These are phyloP conservation scores for Stylosanthes scabra DNA, from an alignment of 331 rosid genomes.

Conservation along the genomic window DNA sequence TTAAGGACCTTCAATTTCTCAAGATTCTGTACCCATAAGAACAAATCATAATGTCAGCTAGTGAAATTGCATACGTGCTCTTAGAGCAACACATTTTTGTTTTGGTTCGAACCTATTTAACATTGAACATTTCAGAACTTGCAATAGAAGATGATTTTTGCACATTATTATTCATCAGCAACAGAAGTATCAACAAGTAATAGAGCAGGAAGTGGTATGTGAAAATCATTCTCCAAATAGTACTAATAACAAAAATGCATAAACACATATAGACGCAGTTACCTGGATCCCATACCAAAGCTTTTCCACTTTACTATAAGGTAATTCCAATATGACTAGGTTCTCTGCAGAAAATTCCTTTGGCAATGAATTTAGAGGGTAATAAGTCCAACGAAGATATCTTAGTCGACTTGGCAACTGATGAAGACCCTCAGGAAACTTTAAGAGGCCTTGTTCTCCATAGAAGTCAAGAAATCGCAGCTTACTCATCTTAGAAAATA, in stretches of 20 bases:
- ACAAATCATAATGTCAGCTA: not conserved
- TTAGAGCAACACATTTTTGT: no score
- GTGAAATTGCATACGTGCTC: no score
- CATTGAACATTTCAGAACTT: no score
- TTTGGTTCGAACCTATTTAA: no score
- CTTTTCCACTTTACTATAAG: not conserved
- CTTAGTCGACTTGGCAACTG: conserved; percentile 25
- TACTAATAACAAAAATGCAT: no score
- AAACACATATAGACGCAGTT: not conserved
- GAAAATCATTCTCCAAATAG: not conserved
- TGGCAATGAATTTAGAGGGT: conserved; percentile 41
- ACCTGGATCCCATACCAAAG: conserved; percentile 34
- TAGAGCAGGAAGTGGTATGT: not conserved
- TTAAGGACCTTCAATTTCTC: conserved; percentile 11
- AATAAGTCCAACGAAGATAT: conserved; percentile 34
- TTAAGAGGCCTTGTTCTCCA: not conserved
- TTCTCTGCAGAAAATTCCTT: conserved; percentile 12
- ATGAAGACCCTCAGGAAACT: conserved; percentile 32
- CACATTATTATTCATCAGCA: not conserved
- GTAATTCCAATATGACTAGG: conserved; percentile 29
- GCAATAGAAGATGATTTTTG: no score
- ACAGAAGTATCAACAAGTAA: no score
- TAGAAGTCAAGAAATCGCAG: conserved; percentile 36
- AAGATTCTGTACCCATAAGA: conserved; percentile 14
- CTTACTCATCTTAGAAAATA: conserved; percentile 39